A percentile compares a stretch with the other conserved stretches of the same genome.
These are phyloP conservation scores for Miscanthus lutarioriparius DNA, from an alignment of 176 grass and related monocot species.

Conservation along the genomic window DNA sequence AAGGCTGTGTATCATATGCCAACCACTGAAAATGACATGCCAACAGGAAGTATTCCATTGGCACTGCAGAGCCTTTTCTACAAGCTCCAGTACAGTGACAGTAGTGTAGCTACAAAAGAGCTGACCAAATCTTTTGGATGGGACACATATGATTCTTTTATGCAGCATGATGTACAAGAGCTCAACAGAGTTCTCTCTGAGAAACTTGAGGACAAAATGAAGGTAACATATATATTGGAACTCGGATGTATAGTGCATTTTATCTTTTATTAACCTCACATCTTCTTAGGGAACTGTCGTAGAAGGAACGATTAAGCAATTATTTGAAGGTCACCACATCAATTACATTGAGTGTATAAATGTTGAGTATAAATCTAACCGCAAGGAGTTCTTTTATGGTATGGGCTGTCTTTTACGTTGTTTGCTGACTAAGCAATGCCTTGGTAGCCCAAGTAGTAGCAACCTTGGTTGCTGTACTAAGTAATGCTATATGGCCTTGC, in stretches of 20 bases:
- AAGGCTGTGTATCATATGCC: not conserved
- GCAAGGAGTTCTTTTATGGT: not conserved
- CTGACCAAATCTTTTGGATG: not conserved
- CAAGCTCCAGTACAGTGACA: not conserved
- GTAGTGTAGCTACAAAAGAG: not conserved
- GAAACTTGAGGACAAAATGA: not conserved
- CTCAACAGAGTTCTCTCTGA: not conserved
- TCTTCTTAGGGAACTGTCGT: not conserved
- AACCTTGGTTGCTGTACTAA: not conserved
- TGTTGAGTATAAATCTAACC: not conserved
- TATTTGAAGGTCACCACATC: not conserved
- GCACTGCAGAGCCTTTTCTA: not conserved
- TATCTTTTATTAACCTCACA: not conserved
- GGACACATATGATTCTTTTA: not conserved
- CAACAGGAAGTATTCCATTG: not conserved
- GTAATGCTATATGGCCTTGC: not conserved
- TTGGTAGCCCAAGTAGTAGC: not conserved
- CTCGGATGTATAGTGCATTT: not conserved
- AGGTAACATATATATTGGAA: not conserved
- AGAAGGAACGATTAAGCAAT: not conserved
- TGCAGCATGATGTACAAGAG: not conserved
- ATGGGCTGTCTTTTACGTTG: not conserved
- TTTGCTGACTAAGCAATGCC: not conserved
- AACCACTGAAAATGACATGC: not conserved
- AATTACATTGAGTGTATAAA: not conserved